Base-by-base conservation (phyloP, 2,329 filamentous ascomycete genomes). In the Shiraia bambusicola region DNA sequence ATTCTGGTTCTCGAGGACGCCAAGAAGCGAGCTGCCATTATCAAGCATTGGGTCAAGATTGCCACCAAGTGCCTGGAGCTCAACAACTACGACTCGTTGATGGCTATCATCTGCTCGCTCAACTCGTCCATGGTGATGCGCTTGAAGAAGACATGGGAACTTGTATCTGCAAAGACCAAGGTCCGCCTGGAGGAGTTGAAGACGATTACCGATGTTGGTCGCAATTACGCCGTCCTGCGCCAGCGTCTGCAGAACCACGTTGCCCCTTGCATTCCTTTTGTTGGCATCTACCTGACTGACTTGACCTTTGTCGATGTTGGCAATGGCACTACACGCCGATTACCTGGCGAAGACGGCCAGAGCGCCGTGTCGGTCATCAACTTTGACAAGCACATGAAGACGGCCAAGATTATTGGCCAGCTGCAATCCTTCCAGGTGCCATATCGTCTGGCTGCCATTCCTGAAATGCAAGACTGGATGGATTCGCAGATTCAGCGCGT, bases 41-140 rank as follows among this genome's bases (percentile, higher is more conserved):
- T 98, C 72, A 97, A 98, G 74, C 91, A 97, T 58, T 98, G 93
- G 93, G 88, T 96, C 66, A 98, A 97, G 76, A 84, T 97, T 55
- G 89, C 88, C 1, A 80, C 86, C 56, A 88, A 87, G 58, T 95
- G 89, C 53, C 75, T 94, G 4, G 88, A 93, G 60, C 78, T 97
- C 17, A 86, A 93, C 72, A 98, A 98, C 72, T 98, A 96, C 58
- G 92, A 98, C 63, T 88, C 89, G 0, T 74, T 98, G 9, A 96
- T 97, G 90, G 90, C 93, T 6, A 95, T 98, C 56, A 89, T 95
- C 59, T 96, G 91, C 74, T 91, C 88, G 8, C 72, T 98, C 34
- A 95, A 95, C 69, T 91, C 87, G 42, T 95, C 91, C 12, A 92
- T 90, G 58, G 92, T 98, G 54, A 83, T 83, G 40, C 87, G 93